Conservation (phyloP, 1,284 basidiomycete species). For the Marasmius tenuissimus region DNA sequence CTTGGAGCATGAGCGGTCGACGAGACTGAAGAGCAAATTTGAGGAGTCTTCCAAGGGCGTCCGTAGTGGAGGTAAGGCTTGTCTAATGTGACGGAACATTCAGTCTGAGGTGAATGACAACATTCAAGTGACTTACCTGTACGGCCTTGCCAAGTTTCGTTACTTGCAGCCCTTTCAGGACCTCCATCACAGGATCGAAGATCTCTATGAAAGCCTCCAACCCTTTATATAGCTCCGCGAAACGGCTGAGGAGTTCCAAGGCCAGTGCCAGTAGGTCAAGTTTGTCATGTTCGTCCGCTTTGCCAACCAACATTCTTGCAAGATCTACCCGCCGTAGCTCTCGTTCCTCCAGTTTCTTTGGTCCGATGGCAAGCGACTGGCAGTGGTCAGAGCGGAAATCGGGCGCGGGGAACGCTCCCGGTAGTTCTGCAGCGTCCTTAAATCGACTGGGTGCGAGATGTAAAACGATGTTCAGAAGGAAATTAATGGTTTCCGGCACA, state of each 20-base stretch:
- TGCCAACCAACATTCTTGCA: conserved; percentile 35
- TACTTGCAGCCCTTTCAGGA: conserved; percentile 57
- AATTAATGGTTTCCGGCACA: conserved; percentile 90
- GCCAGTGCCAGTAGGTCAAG: conserved; percentile 63
- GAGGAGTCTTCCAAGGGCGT: conserved; percentile 61
- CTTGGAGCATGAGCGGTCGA: conserved; percentile 82
- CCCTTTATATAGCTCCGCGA: conserved; percentile 75
- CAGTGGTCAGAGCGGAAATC: conserved; percentile 61
- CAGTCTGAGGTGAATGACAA: not conserved
- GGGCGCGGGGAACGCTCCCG: conserved; percentile 70
- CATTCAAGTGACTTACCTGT: conserved; percentile 45
- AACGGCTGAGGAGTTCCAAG: conserved; percentile 64
- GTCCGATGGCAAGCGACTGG: conserved; percentile 37
- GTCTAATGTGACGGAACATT: conserved; percentile 35
- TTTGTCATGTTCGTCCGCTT: conserved; percentile 61
- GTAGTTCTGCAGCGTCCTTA: conserved; percentile 46
- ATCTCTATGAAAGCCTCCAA: conserved; percentile 85
- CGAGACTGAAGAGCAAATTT: conserved; percentile 75
- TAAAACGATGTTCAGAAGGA: conserved; percentile 69
- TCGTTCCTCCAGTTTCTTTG: conserved; percentile 40
- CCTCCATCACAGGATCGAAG: conserved; percentile 63
- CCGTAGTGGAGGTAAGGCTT: conserved; percentile 38
- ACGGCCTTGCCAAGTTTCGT: conserved; percentile 50
- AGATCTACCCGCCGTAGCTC: conserved; percentile 49
- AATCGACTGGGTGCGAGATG: conserved; percentile 72